Evolutionary conservation across 1,284 basidiomycete species (phyloP).

Genomic region (Xerocomus subilludens): DNA sequence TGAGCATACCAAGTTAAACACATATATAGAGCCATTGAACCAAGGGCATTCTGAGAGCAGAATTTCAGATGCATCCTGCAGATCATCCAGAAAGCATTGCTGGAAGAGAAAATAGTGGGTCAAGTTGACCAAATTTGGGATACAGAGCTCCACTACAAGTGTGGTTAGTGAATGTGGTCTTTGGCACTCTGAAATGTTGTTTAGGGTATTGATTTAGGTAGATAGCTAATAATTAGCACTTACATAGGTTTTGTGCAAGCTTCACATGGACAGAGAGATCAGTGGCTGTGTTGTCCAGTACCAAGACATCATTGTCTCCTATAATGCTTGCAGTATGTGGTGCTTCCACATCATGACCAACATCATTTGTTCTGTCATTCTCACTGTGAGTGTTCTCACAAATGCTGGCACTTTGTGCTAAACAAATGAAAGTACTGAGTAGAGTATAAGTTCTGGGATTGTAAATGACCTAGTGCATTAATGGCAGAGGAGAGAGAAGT

Average conservation of each 20-base stretch:
- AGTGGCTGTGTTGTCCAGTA: not conserved
- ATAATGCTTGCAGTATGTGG: constrained; percentile 4
- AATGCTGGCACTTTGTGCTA: not conserved
- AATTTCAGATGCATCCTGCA: too few species aligned
- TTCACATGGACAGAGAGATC: constrained; percentile 15
- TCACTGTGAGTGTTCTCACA: not conserved
- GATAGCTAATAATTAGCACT: constrained; percentile 1
- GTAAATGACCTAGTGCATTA: too few species aligned
- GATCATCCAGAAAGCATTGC: too few species aligned
- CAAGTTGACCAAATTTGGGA: constrained; percentile 3
- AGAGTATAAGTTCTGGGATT: not conserved
- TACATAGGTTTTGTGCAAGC: constrained; percentile 11
- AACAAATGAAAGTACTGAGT: not conserved
- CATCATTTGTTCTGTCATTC: not conserved
- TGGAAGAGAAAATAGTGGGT: not conserved
- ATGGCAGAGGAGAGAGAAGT: too few species aligned
- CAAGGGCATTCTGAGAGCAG: constrained; percentile 5
- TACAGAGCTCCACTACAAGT: constrained; percentile 10
- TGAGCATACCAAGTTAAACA: constrained; percentile 20
- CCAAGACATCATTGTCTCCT: constrained; percentile 9
- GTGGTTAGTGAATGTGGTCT: not conserved
- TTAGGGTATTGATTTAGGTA: not conserved
- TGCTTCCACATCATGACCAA: not conserved
- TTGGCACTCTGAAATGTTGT: constrained; percentile 2
- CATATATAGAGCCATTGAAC: constrained; percentile 1